Percentiles rank a stretch among this genome's conserved stretches.
These are phyloP conservation scores for Backusella parvicylindrica DNA, from an alignment of 192 early-diverging fungal genomes.

Conservation along the genomic window DNA sequence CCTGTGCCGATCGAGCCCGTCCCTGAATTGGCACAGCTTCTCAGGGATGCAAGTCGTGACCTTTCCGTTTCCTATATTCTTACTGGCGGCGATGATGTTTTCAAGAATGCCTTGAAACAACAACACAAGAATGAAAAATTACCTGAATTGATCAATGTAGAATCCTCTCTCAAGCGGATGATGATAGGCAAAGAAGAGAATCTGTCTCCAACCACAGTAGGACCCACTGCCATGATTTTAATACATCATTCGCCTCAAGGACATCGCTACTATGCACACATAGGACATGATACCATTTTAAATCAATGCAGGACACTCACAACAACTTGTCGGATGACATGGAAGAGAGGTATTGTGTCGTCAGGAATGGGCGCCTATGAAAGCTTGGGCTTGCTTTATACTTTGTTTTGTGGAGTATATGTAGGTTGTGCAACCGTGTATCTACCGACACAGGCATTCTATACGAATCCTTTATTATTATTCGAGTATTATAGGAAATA, in stretches of 20 bases:
- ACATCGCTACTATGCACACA: conserved; percentile 34
- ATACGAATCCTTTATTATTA: conserved; percentile 50
- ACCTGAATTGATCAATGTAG: conserved; percentile 46
- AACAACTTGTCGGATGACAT: conserved; percentile 47
- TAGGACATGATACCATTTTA: conserved; percentile 50
- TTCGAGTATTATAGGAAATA: conserved; percentile 68
- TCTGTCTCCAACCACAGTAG: conserved; percentile 45
- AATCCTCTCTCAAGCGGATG: conserved; percentile 58
- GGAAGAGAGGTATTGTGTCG: conserved; percentile 35
- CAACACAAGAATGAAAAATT: conserved; percentile 11
- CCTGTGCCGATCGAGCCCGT: conserved; percentile 61
- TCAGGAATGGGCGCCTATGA: conserved; percentile 3
- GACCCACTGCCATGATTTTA: conserved; percentile 51
- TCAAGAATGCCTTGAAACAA: conserved; percentile 30
- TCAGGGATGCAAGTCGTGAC: not conserved
- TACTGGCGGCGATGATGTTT: conserved; percentile 32
- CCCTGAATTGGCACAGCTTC: not conserved
- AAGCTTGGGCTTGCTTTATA: not conserved
- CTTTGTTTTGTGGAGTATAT: conserved; percentile 15
- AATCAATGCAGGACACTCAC: conserved; percentile 56
- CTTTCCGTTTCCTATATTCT: not conserved
- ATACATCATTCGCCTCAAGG: conserved; percentile 51
- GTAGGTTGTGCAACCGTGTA: conserved; percentile 53
- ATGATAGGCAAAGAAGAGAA: conserved; percentile 49
- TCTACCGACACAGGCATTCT: conserved; percentile 55